These are phyloP conservation scores for Cicer pinnatifidum DNA, from an alignment of 306 rosid species.

Conservation along the genomic window DNA sequence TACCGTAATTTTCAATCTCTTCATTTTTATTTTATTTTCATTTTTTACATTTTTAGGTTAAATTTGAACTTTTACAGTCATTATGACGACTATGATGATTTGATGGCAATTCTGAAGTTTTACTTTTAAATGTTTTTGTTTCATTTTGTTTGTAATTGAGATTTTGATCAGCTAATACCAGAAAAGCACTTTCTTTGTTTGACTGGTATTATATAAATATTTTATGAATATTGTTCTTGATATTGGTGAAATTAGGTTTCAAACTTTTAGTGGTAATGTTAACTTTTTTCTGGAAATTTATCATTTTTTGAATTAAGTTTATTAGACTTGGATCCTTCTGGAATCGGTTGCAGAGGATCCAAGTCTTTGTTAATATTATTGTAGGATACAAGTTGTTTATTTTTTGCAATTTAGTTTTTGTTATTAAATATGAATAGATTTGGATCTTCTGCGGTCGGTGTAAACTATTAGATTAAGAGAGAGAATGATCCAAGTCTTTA, in stretches of 20 bases:
- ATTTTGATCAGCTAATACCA: slow-evolving; percentile 1
- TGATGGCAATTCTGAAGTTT: not conserved
- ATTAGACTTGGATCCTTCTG: not conserved
- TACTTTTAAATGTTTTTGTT: not conserved
- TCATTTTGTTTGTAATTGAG: slow-evolving; percentile 1
- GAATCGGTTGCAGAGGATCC: not conserved
- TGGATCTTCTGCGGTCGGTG: not conserved
- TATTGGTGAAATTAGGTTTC: not conserved
- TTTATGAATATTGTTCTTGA: not conserved
- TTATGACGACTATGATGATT: not conserved
- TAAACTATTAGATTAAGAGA: not conserved
- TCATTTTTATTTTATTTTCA: not conserved
- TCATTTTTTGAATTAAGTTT: not conserved
- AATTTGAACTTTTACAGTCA: not conserved
- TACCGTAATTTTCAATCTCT: slow-evolving; percentile 20
- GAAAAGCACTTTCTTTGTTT: not conserved
- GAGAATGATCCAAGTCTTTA: not conserved
- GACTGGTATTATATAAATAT: not conserved
- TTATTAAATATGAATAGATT: slow-evolving; percentile 5
- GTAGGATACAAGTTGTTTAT: not conserved
- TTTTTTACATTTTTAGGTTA: not conserved
- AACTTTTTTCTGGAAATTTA: not conserved
- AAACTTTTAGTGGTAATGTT: not conserved
- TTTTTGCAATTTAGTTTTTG: not conserved
- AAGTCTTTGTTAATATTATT: not conserved